Conservation (phyloP, 441 rosid genomes). For the Populus hybrid region DNA sequence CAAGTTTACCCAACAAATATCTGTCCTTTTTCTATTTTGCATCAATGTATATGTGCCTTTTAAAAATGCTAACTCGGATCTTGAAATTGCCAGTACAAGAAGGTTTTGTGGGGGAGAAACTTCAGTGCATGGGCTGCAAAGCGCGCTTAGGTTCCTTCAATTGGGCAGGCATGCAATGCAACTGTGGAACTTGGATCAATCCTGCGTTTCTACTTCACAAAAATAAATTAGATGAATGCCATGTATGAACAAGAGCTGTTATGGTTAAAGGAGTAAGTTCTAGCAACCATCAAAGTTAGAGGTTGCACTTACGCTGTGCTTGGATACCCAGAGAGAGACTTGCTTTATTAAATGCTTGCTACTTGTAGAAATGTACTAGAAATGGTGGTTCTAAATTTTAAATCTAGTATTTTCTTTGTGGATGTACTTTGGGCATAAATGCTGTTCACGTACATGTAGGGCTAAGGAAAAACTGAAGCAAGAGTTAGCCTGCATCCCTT, state of each 20-base stretch:
- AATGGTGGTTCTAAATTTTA: not conserved
- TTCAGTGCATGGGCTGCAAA: slow-evolving; percentile 72
- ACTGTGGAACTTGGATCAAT: slow-evolving; percentile 83
- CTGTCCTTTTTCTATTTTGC: not conserved
- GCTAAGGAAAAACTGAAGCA: not conserved
- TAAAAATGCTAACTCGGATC: slow-evolving; percentile 1
- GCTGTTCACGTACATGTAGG: not conserved
- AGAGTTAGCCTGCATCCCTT: not conserved
- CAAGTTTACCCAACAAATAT: not conserved
- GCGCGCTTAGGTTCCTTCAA: slow-evolving; percentile 81
- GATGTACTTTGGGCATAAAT: no score
- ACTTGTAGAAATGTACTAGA: not conserved
- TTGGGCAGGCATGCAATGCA: slow-evolving; percentile 93
- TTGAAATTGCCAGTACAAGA: slow-evolving; percentile 54
- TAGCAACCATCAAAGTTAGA: no score
- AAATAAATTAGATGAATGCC: slow-evolving; percentile 75
- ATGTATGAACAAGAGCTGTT: slow-evolving; percentile 16
- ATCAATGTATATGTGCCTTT: not conserved
- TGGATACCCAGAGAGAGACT: not conserved
- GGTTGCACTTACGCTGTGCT: not conserved
- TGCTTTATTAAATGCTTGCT: not conserved
- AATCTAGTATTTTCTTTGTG: not conserved
- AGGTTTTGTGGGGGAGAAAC: slow-evolving; percentile 75
- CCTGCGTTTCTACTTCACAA: slow-evolving; percentile 89
- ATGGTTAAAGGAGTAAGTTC: not conserved